Percentiles rank a stretch among this genome's conserved stretches.
phyloP scores from a whole-genome alignment of 179 eudicot species.

The Vitellaria paradoxa region DNA sequence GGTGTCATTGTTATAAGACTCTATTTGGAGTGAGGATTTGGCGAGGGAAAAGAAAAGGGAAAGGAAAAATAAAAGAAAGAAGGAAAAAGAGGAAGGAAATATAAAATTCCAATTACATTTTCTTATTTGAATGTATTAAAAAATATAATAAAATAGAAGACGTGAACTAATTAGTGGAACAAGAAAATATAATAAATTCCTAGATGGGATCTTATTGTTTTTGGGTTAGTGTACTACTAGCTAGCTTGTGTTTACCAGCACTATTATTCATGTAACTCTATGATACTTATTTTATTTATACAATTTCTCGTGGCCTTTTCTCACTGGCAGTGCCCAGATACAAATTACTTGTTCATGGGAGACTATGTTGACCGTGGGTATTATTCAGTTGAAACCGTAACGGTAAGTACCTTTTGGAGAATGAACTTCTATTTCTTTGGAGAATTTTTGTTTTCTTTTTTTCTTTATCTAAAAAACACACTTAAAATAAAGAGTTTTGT shows the following conservation, averaged over 20 bases:
- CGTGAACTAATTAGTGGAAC: too few relatives aligned
- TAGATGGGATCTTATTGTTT: not conserved
- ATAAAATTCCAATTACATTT: too few relatives aligned
- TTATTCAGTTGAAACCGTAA: conserved; percentile 76
- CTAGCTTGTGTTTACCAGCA: not conserved
- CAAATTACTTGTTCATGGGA: conserved; percentile 72
- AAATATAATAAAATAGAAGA: too few relatives aligned
- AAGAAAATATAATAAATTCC: not conserved
- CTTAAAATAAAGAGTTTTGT: not conserved
- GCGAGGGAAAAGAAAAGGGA: too few relatives aligned
- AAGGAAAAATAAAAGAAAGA: too few relatives aligned
- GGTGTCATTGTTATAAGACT: too few relatives aligned
- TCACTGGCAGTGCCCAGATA: conserved; percentile 56
- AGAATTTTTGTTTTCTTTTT: not conserved
- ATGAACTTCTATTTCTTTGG: not conserved
- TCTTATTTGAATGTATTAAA: too few relatives aligned
- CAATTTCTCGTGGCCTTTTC: conserved; percentile 9
- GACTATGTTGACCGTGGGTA: conserved; percentile 81
- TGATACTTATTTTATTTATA: conserved; percentile 9
- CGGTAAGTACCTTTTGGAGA: conserved; percentile 33
- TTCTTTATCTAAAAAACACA: not conserved
- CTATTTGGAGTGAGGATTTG: too few relatives aligned
- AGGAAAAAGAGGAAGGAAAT: too few relatives aligned
- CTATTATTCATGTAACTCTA: not conserved
- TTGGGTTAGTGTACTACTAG: not conserved